These are phyloP conservation scores for Fusarium papillatum DNA, from an alignment of 2,329 filamentous ascomycete genomes.

Conservation along the genomic window DNA sequence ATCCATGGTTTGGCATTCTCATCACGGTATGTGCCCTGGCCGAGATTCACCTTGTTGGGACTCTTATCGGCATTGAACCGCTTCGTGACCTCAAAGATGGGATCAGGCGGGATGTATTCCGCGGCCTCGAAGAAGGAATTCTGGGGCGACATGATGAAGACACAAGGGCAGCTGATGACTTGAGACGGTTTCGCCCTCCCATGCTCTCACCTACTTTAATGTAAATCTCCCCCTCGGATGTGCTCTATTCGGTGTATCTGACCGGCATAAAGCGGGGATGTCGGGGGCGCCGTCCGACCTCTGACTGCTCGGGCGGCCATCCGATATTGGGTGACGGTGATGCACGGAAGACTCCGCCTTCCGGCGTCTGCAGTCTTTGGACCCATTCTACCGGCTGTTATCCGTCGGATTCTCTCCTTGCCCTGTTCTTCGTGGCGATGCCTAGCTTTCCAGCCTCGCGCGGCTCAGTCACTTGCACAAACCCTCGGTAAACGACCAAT, in stretches of 20 bases:
- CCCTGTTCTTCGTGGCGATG: neutral
- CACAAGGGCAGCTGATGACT: neutral
- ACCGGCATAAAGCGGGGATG: neutral
- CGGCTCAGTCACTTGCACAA: no score
- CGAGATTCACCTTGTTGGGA: slow-evolving; percentile 54
- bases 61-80: slow-evolving; percentile 47
- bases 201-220: neutral
- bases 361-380: neutral
- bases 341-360: no score
- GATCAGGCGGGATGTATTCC: slow-evolving; percentile 46
- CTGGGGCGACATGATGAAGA: slow-evolving; percentile 6
- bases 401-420: no score
- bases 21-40: slow-evolving; percentile 54
- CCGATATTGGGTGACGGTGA: no score
- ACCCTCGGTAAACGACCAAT: no score
- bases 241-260: neutral
- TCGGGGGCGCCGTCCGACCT: no score
- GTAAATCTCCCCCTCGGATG: neutral
- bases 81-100: slow-evolving; percentile 52
- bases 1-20: slow-evolving; percentile 54
- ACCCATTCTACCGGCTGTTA: no score
- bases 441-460: no score
- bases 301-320: no score
- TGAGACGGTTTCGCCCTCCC: neutral
- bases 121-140: slow-evolving; percentile 38